A percentile compares a stretch with the other conserved stretches of the same genome.
Evolutionary conservation across 768 basidiomycete genomes (phyloP).

Genomic region (Pulveroboletus ravenelii): DNA sequence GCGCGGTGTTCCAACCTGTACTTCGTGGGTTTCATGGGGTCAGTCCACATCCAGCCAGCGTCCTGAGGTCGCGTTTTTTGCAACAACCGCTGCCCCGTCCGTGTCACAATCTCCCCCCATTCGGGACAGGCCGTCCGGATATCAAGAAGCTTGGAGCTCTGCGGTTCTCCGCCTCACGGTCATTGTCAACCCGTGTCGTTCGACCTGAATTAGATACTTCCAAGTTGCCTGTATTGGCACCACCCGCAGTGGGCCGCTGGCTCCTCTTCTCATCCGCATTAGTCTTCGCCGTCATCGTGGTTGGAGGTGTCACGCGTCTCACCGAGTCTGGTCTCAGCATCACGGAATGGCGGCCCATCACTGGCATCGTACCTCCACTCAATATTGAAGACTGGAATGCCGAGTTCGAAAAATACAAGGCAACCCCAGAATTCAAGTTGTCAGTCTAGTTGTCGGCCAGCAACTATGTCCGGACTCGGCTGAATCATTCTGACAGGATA

Average conservation of each 20-base stretch:
- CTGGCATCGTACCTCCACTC: constrained; percentile 83
- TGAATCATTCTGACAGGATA: constrained; percentile 44
- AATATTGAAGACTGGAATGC: constrained; percentile 70
- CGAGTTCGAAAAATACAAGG: constrained; percentile 93
- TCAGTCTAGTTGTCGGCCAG: constrained; percentile 39
- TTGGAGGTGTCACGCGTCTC: constrained; percentile 93
- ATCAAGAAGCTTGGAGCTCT: not conserved
- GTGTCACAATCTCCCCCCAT: constrained; percentile 4
- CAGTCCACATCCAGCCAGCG: not conserved
- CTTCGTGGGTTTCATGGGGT: constrained; percentile 6
- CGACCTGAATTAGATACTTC: constrained; percentile 14
- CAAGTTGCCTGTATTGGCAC: constrained; percentile 53
- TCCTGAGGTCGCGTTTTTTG: constrained; percentile 9
- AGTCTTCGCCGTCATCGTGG: constrained; percentile 88
- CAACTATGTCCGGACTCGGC: not conserved
- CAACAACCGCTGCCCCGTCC: not conserved
- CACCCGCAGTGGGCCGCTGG: constrained; percentile 77
- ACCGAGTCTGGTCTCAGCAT: constrained; percentile 98
- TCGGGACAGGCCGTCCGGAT: not conserved
- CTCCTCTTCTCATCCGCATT: constrained; percentile 79
- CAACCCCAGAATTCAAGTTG: constrained; percentile 94
- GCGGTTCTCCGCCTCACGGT: constrained; percentile 31
- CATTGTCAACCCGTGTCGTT: constrained; percentile 36
- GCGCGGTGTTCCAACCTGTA: constrained; percentile 15
- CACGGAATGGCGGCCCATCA: constrained; percentile 95